Evolutionary conservation across 176 grass and related monocot genomes (phyloP).

Genomic region (Bothriochloa decipiens): DNA sequence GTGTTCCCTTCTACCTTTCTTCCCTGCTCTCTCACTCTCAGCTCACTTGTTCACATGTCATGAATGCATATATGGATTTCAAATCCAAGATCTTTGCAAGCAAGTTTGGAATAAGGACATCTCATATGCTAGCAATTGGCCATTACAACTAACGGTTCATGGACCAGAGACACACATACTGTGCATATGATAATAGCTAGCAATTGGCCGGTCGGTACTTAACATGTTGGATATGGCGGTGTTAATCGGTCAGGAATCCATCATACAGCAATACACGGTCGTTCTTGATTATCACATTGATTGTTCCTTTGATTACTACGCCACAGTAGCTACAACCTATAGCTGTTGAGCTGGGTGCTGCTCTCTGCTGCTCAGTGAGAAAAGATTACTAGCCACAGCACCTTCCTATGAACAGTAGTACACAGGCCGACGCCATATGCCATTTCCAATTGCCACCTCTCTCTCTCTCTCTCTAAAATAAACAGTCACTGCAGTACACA

Average conservation of each 20-base stretch:
- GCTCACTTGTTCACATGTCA: not conserved
- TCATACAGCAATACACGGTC: constrained; percentile 40
- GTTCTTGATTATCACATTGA: not conserved
- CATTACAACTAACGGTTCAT: too few relatives aligned
- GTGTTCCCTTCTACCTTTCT: too few relatives aligned
- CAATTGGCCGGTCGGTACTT: not conserved
- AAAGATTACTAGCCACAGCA: too few relatives aligned
- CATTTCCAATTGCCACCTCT: not conserved
- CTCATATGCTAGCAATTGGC: too few relatives aligned
- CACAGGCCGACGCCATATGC: not conserved
- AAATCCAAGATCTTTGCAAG: too few relatives aligned
- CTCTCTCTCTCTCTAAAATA: not conserved
- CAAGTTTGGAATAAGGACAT: too few relatives aligned
- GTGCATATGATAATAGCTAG: too few relatives aligned
- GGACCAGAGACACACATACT: too few relatives aligned
- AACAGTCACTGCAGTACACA: not conserved
- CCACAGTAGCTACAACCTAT: not conserved
- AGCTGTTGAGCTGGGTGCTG: not conserved
- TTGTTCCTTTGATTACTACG: not conserved
- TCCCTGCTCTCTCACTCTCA: too few relatives aligned
- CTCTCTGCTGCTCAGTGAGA: constrained; percentile 1
- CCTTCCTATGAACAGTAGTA: constrained; percentile 1
- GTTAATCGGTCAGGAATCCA: constrained; percentile 42
- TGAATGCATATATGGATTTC: too few relatives aligned
- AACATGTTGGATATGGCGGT: constrained; percentile 10